phyloP scores from a whole-genome alignment of 1,139 yeast genomes.

The Pichia norvegensis region DNA sequence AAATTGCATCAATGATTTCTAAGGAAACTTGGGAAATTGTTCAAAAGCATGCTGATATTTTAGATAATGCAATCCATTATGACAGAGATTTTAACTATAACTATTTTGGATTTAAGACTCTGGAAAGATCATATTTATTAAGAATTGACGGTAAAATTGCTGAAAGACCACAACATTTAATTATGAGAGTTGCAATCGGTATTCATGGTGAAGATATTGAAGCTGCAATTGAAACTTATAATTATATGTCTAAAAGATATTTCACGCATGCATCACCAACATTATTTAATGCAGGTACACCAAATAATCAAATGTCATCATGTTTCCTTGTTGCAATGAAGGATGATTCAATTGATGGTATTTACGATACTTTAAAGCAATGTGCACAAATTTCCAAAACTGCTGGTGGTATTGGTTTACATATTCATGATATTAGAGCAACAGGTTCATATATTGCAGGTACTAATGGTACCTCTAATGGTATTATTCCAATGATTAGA shows the following conservation, averaged over 20 bases:
- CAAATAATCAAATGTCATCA: conserved; percentile 48
- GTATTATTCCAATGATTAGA: conserved; percentile 54
- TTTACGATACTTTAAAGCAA: conserved; percentile 49
- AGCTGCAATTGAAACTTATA: conserved; percentile 46
- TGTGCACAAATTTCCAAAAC: conserved; percentile 52
- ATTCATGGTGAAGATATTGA: conserved; percentile 48
- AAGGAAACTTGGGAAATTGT: conserved; percentile 42
- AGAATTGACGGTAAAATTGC: conserved; percentile 46
- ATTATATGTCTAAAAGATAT: conserved; percentile 48
- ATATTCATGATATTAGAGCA: conserved; percentile 49
- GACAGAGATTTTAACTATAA: conserved; percentile 50
- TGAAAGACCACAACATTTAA: conserved; percentile 53
- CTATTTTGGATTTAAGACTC: conserved; percentile 52
- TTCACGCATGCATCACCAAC: conserved; percentile 58
- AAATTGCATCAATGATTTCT: conserved; percentile 55
- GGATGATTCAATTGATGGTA: conserved; percentile 56
- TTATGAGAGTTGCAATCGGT: conserved; percentile 54
- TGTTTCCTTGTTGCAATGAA: conserved; percentile 55
- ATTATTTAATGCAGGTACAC: conserved; percentile 53
- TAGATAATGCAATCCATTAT: conserved; percentile 47
- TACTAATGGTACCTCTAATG: conserved; percentile 52
- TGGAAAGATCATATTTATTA: conserved; percentile 49
- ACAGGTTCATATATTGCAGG: conserved; percentile 51
- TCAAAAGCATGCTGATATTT: conserved; percentile 38
- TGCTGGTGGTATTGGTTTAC: conserved; percentile 58